Base-by-base conservation (phyloP, 495 filamentous ascomycete genomes). In the Haplographium delicatum region DNA sequence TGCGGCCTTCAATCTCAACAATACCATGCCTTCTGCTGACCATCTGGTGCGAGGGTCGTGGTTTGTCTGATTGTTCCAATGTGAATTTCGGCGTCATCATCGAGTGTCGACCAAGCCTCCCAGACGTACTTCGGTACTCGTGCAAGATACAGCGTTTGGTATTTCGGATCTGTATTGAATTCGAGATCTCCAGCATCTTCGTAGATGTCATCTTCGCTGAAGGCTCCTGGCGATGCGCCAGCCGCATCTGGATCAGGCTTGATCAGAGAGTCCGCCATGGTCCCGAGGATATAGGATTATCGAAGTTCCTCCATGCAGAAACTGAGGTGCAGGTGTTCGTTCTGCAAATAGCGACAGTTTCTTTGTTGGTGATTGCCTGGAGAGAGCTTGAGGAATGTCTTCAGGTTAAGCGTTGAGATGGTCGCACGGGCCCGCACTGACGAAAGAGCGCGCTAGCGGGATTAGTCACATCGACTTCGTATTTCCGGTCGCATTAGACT, bases 101-200 rank as follows among this genome's bases (percentile, higher is more conserved):
- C 70, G 9, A 79, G 59, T 42, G 62, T 53, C 6, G 65, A 61
- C 76, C 75, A 80, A 60, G 77, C 80, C 51, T 93, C 76, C 83
- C 85, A 93, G 8, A 96, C 71, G 56, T 82, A 83, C 49, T 81
- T 77, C 2, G 90, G 89, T 5, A 95, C 71, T 43, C 86, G 81
- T 18, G 85, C 81, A 20, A 96, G 72, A 72, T 84, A 94, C 37
- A 89, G 69, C 47, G 70, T 71, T 16, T 63, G 60, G 43, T 54
- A 65, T 11, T 51, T 37, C 1, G 59, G 56, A 47, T 66, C 68
- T 7, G 74, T 69, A 38, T 78, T 71, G 43, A 95, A 91, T 33
- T 87, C 82, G 25, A 95, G 72, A 56, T 96, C 90, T 43, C 88
- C 87, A 4, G 87, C 85, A 65, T 96, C 90, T 66, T 96, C 90